Evolutionary conservation across 2,329 filamentous ascomycete genomes (phyloP), one percentile per base, ranked within the genome.

Genomic region (Neonectria hederae): DNA sequence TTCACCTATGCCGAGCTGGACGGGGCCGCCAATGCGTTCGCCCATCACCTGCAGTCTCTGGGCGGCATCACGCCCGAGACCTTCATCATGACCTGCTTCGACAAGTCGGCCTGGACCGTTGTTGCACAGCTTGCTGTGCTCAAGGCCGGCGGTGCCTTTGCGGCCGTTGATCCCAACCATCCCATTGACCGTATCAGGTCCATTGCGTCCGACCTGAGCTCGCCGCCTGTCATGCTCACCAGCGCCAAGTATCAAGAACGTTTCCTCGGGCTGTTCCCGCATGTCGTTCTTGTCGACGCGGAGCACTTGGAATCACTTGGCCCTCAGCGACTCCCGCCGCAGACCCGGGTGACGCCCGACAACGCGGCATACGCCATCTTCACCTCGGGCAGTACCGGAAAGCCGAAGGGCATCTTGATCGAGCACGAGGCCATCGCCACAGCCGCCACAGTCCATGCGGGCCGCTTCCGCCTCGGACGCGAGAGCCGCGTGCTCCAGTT

Each of bases 301-400:
- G 2, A 5, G 35, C 35, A 38, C 35, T 13, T 38, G n/a, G 28
- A 35, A 13, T 52, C 24, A 4, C 24, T 13, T 14, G 8, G 55
- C 55, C 38, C 26, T 21, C 14, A 45, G n/a, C 35, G 38, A n/a
- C 28, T n/a, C 24, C 21, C n/a, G n/a, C n/a, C n/a, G n/a, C 10
- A 43, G 19, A 42, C 24, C n/a, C 35, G 35, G 38, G 52, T 51
- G 24, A 51, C 48, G 17, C 14, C 48, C 24, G 35, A 38, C 2
- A 38, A 58, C 35, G 38, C 30, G 14, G 54, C 55, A 21, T 64
- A 52, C 43, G 51, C 52, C 13, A 83, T 86, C 71, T 87, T 86
- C 73, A 87, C 85, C 7, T 87, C 84, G 1, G 85, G 85, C 32
- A 86, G 82, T 43, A 87, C 85, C 0, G 85, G 85, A 7, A 78